These are phyloP conservation scores for Diaporthe vaccinii DNA, from an alignment of 2,329 filamentous ascomycete species.

Conservation along the genomic window DNA sequence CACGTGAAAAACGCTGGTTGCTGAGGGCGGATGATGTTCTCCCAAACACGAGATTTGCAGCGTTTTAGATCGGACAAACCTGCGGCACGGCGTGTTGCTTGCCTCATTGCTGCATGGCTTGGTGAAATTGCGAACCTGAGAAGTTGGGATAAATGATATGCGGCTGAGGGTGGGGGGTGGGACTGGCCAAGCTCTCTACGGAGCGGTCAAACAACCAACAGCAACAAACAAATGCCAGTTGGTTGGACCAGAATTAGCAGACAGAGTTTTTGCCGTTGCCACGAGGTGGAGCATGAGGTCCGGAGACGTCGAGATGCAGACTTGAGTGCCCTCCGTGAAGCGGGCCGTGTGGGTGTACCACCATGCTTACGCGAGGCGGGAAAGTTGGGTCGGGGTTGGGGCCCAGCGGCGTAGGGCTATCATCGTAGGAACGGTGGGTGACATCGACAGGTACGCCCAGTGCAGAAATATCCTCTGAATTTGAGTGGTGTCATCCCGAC, in stretches of 20 bases:
- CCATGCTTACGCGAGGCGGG: background rate
- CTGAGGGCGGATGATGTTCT: background rate
- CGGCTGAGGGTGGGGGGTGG: conserved; percentile 28
- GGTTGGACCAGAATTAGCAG: conserved; percentile 20
- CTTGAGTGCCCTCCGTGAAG: conserved; percentile 5
- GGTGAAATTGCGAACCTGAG: background rate
- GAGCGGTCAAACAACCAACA: conserved; percentile 32
- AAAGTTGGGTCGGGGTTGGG: background rate
- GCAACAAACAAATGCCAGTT: background rate
- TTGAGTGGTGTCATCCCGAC: background rate
- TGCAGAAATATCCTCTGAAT: conserved; percentile 13
- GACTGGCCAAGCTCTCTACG: conserved; percentile 15
- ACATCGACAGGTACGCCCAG: background rate
- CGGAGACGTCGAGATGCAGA: conserved; percentile 20
- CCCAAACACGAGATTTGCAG: conserved; percentile 6
- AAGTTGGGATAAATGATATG: conserved; percentile 4
- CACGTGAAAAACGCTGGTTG: background rate
- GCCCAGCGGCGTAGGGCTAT: conserved; percentile 4
- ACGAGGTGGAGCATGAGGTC: background rate
- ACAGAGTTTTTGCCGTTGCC: background rate
- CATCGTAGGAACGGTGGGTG: conserved; percentile 15
- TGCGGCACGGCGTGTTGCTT: background rate
- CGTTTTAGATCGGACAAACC: too few species aligned
- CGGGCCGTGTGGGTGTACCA: background rate
- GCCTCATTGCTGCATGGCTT: background rate